Percentiles rank a stretch among this genome's conserved stretches.
phyloP scores from a whole-genome alignment of 768 basidiomycete species.

The Calocera cornea region DNA sequence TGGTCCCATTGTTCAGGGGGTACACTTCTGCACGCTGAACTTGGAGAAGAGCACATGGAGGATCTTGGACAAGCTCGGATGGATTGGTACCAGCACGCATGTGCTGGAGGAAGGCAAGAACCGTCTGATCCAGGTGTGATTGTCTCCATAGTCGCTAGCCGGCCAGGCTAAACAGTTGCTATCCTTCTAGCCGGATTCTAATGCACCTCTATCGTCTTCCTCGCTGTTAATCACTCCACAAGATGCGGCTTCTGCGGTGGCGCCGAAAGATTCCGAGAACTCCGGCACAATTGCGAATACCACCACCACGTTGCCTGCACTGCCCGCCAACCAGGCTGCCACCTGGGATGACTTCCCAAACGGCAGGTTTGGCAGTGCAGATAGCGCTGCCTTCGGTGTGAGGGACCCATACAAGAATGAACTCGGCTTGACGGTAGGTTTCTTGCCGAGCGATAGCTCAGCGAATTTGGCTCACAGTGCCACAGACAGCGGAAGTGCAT shows the following conservation, averaged over 20 bases:
- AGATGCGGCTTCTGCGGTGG: slow-evolving; percentile 50
- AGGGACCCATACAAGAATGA: slow-evolving; percentile 60
- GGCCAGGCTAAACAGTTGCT: not conserved
- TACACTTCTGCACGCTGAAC: slow-evolving; percentile 95
- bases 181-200: slow-evolving; percentile 11
- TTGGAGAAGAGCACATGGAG: slow-evolving; percentile 88
- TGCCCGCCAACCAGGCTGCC: slow-evolving; percentile 45
- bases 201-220: slow-evolving; percentile 31
- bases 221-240: slow-evolving; percentile 47
- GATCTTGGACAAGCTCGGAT: slow-evolving; percentile 65
- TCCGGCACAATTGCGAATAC: slow-evolving; percentile 17
- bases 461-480: not conserved
- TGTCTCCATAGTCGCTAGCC: not conserved
- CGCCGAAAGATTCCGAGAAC: slow-evolving; percentile 15
- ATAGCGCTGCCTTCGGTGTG: slow-evolving; percentile 89
- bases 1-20: slow-evolving; percentile 37
- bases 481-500: slow-evolving; percentile 47
- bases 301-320: slow-evolving; percentile 37
- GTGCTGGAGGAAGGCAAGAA: slow-evolving; percentile 25
- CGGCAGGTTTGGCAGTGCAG: slow-evolving; percentile 93
- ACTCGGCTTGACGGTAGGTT: slow-evolving; percentile 41
- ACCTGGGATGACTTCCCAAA: slow-evolving; percentile 97
- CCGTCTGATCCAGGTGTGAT: slow-evolving; percentile 20
- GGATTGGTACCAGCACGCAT: slow-evolving; percentile 30
- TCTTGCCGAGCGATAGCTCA: slow-evolving; percentile 1